These are phyloP conservation scores for Yarrowia galli DNA, from an alignment of 1,139 yeast species.

Conservation along the genomic window DNA sequence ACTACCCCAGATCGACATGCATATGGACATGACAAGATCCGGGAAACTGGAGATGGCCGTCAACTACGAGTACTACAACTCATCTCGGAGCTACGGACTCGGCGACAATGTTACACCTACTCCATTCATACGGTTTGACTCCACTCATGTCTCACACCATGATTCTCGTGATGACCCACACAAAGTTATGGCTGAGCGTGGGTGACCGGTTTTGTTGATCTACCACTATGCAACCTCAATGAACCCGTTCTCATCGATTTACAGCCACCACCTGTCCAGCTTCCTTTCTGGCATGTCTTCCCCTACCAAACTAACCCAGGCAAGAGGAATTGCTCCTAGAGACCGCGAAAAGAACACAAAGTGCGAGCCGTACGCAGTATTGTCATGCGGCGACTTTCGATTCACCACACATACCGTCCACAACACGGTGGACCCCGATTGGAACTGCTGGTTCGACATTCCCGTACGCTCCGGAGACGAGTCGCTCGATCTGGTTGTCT, in stretches of 20 bases:
- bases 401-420: constrained; percentile 50
- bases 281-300: too few species aligned
- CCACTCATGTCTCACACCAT: not conserved
- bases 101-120: not conserved
- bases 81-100: not conserved
- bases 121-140: not conserved
- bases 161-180: not conserved
- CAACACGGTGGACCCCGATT: constrained; percentile 50
- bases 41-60: not conserved
- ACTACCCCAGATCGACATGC: not conserved
- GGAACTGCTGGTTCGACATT: constrained; percentile 51
- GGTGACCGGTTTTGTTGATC: too few species aligned
- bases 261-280: too few species aligned
- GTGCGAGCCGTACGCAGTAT: constrained; percentile 44
- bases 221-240: too few species aligned
- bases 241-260: too few species aligned
- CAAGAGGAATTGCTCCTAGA: constrained; percentile 20
- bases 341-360: constrained; percentile 26
- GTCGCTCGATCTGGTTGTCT: constrained; percentile 50
- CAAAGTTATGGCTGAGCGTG: constrained; percentile 1
- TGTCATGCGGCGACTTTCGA: constrained; percentile 47
- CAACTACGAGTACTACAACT: too few species aligned
- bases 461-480: constrained; percentile 45
- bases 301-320: constrained; percentile 11
- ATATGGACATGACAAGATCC: not conserved